phyloP scores from a whole-genome alignment of 73 alveolate genomes.

The Vitrella brassicaformis region DNA sequence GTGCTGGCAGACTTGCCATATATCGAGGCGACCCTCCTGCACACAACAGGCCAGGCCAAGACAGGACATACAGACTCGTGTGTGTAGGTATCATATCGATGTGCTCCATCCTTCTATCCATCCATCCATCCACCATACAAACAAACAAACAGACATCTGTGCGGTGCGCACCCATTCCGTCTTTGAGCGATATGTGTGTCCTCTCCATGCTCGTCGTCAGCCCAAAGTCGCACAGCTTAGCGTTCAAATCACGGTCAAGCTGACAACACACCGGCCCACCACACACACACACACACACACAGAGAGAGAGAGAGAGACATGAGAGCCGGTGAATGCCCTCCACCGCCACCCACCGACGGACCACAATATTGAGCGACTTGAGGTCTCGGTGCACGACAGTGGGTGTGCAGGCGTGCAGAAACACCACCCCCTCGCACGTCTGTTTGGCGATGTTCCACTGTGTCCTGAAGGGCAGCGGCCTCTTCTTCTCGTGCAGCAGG shows the following conservation, averaged over 20 bases:
- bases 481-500: constrained; percentile 19
- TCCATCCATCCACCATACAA: too few species aligned
- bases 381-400: constrained; percentile 24
- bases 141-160: too few species aligned
- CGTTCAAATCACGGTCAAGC: constrained; percentile 4
- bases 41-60: too few species aligned
- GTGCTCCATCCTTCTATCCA: too few species aligned
- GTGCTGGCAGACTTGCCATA: too few species aligned
- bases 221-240: constrained; percentile 26
- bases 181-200: constrained; percentile 25
- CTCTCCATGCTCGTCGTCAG: constrained; percentile 30
- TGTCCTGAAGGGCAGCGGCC: background rate
- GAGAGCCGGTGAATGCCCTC: background rate
- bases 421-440: constrained; percentile 24
- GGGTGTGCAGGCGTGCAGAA: background rate
- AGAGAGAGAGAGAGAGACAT: background rate
- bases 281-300: background rate
- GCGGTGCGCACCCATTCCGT: constrained; percentile 13
- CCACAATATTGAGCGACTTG: constrained; percentile 15
- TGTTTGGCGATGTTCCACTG: background rate
- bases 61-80: too few species aligned
- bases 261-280: background rate
- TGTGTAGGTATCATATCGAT: too few species aligned
- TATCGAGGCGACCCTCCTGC: too few species aligned
- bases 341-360: background rate